phyloP scores from a whole-genome alignment of 2,329 filamentous ascomycete species.

The Tricladium varicosporioides region DNA sequence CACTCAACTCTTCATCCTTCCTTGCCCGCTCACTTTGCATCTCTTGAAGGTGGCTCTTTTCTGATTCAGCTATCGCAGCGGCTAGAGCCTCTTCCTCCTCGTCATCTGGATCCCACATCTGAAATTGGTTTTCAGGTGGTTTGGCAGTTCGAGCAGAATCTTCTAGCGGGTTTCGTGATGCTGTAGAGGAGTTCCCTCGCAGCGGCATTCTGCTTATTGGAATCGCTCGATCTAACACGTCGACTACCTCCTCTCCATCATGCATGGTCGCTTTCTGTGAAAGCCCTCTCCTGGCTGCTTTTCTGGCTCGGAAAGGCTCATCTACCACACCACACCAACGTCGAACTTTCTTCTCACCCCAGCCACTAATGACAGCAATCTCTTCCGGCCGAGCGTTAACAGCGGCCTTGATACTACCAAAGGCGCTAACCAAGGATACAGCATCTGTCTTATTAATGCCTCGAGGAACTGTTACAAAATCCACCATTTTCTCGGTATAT shows the following conservation, averaged over 20 bases:
- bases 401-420: slow-evolving; percentile 83
- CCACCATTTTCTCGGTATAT: slow-evolving; percentile 83
- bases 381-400: slow-evolving; percentile 87
- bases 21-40: slow-evolving; percentile 24
- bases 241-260: slow-evolving; percentile 20
- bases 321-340: slow-evolving; percentile 79
- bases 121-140: slow-evolving; percentile 34
- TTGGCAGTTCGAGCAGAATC: slow-evolving; percentile 8
- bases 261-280: slow-evolving; percentile 23
- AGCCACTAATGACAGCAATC: slow-evolving; percentile 79
- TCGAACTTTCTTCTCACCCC: slow-evolving; percentile 93
- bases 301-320: slow-evolving; percentile 78
- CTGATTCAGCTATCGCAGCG: slow-evolving; percentile 45
- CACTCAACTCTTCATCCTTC: slow-evolving; percentile 47
- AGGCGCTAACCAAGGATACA: slow-evolving; percentile 83
- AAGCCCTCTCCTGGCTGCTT: slow-evolving; percentile 58
- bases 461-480: slow-evolving; percentile 87
- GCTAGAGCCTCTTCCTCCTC: slow-evolving; percentile 50
- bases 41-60: slow-evolving; percentile 34
- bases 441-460: slow-evolving; percentile 95
- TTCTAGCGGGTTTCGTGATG: slow-evolving; percentile 9
- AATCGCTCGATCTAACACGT: slow-evolving; percentile 37
- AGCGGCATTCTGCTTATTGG: slow-evolving; percentile 31
- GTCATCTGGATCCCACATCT: slow-evolving; percentile 38
- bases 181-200: slow-evolving; percentile 21